Percentiles rank a stretch among this genome's conserved stretches.
These are phyloP conservation scores for Arabidopsis hybrid DNA, from an alignment of 441 rosid genomes.

Conservation along the genomic window DNA sequence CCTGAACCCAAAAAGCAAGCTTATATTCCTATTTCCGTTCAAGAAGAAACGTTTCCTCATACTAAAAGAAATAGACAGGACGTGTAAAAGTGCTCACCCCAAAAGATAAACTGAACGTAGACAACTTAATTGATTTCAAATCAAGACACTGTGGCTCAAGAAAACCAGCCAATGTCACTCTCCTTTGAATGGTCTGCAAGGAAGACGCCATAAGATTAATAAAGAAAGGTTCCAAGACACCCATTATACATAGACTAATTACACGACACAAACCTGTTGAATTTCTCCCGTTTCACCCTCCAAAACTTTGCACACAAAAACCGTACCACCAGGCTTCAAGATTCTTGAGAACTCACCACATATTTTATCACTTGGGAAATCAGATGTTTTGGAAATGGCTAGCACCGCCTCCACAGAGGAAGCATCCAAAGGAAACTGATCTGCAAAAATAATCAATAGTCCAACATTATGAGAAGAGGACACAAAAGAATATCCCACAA, in stretches of 20 bases:
- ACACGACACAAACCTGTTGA: slow-evolving; percentile 54
- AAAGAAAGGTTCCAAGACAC: background rate
- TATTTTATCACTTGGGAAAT: slow-evolving; percentile 59
- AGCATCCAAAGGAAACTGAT: slow-evolving; percentile 66
- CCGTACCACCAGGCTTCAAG: slow-evolving; percentile 74
- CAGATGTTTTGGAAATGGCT: slow-evolving; percentile 54
- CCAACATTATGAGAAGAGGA: slow-evolving; percentile 27
- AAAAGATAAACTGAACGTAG: slow-evolving; percentile 46
- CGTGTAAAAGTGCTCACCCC: slow-evolving; percentile 58
- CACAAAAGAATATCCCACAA: background rate
- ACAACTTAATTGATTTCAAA: slow-evolving; percentile 47
- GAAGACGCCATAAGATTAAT: slow-evolving; percentile 26
- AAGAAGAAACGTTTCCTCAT: slow-evolving; percentile 15
- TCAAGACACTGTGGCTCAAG: slow-evolving; percentile 59
- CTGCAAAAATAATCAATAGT: slow-evolving; percentile 50
- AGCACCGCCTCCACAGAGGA: slow-evolving; percentile 63
- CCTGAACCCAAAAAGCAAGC: background rate
- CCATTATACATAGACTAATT: background rate
- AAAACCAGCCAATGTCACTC: slow-evolving; percentile 78
- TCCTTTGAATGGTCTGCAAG: slow-evolving; percentile 67
- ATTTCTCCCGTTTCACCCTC: slow-evolving; percentile 48
- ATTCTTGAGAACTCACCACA: slow-evolving; percentile 64
- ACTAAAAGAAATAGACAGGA: background rate
- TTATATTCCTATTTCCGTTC: background rate
- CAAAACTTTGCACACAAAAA: slow-evolving; percentile 53